Percentiles rank a stretch among this genome's conserved stretches.
These are phyloP conservation scores for Ophiostoma quercus DNA, from an alignment of 2,329 filamentous ascomycete genomes.

Conservation along the genomic window DNA sequence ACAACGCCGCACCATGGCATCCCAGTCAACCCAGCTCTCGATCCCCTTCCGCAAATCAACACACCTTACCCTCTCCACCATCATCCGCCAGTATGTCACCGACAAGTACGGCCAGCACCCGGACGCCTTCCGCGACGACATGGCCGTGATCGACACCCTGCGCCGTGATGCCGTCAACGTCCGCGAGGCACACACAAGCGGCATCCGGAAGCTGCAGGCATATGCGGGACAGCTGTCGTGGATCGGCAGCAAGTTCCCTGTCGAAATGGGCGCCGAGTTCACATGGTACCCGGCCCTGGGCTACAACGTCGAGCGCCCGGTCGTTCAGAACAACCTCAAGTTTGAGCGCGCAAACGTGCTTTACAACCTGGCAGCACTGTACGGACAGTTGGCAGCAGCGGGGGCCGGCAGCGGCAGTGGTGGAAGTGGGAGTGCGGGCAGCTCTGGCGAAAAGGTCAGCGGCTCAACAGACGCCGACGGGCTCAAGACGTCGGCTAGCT, in stretches of 20 bases:
- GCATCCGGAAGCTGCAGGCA: constrained; percentile 78
- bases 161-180: constrained; percentile 83
- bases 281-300: constrained; percentile 93
- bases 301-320: constrained; percentile 74
- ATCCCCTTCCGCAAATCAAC: constrained; percentile 74
- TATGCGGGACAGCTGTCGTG: constrained; percentile 92
- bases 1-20: neutral
- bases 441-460: constrained; percentile 42
- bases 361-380: constrained; percentile 88
- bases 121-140: constrained; percentile 89
- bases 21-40: constrained; percentile 25
- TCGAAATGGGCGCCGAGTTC: constrained; percentile 92
- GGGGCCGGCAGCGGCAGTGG: constrained; percentile 16
- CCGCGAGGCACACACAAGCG: constrained; percentile 79
- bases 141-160: constrained; percentile 74
- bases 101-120: constrained; percentile 98
- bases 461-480: constrained; percentile 72
- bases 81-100: constrained; percentile 92
- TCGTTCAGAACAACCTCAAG: constrained; percentile 60
- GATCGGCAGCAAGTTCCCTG: constrained; percentile 91
- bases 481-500: constrained; percentile 80
- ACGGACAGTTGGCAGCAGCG: constrained; percentile 77
- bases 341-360: constrained; percentile 89
- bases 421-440: neutral
- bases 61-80: constrained; percentile 68